Evolutionary conservation across 257 asterid genomes (phyloP), one percentile per base, ranked within the genome.

Genomic region (Cinchona pubescens): DNA sequence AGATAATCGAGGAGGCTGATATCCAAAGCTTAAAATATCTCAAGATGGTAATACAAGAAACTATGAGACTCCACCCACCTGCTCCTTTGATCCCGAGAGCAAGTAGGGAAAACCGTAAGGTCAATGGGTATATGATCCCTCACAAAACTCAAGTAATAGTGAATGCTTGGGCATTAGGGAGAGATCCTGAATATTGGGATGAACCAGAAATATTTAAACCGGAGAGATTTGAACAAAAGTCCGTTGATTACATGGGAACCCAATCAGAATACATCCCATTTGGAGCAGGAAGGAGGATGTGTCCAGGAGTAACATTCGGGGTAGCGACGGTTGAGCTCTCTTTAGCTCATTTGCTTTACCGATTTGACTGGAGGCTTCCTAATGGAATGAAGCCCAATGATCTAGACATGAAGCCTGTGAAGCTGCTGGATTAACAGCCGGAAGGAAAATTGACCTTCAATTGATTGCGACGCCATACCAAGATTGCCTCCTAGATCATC

Each of bases 141-240:
- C 35, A n/a, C 4, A 76, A 76, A 40, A 56, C 72, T 1, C 32
- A 56, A 51, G 69, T 69, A 0, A 55, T 76, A 48, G 69, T 76
- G 2, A 76, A 76, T 42, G 68, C 29, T 2, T 76, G 79, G 79
- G 79, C 75, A 3, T 56, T 76, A 7, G 79, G 61, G 7, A 45
- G 73, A 27, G 61, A 65, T 35, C 66, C 72, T 2, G 69, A 72
- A 18, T 72, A 38, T 34, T 67, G 72, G 72, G 23, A n/a, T 2
- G 43, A 43, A 4, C 38, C 72, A 27, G 72, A 67, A 25, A 42
- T 37, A 0, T 67, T 67, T 27, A 9, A 3, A 7, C 72, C 72
- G 0, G 72, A 67, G 45, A 67, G 72, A 10, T 67, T 67, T 42
- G 72, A 67, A 67, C 56, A 16, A 7, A 42, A 42, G 5, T 21